Percentiles rank a stretch among this genome's conserved stretches.
These are phyloP conservation scores for Anthracocystis panici-leucophaei DNA, from an alignment of 1,284 basidiomycete species.

Conservation along the genomic window DNA sequence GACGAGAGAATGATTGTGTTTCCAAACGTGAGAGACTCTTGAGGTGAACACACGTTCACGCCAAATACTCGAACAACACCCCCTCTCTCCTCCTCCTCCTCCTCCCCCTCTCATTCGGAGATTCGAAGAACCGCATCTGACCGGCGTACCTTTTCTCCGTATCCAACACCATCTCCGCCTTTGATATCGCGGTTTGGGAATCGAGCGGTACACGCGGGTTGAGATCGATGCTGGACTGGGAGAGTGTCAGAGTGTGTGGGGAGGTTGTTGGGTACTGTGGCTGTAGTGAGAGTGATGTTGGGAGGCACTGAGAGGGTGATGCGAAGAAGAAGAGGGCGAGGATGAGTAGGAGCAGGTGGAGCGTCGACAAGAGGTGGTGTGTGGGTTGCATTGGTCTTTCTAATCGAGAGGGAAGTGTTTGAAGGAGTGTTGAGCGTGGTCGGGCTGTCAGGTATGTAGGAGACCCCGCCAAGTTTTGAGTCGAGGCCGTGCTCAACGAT, in stretches of 20 bases:
- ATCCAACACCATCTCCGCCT: background rate
- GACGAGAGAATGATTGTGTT: background rate
- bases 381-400: background rate
- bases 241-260: background rate
- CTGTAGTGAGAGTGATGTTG: background rate
- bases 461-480: too few relatives aligned
- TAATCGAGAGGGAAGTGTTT: too few relatives aligned
- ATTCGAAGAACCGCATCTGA: conserved; percentile 2
- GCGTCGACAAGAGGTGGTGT: background rate
- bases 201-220: background rate
- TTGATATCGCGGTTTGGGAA: background rate
- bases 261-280: background rate
- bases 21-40: too few relatives aligned
- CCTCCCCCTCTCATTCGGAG: background rate
- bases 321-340: background rate
- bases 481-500: too few relatives aligned
- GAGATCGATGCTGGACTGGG: background rate
- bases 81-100: background rate
- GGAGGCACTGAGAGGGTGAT: background rate
- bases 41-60: background rate
- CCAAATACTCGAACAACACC: background rate
- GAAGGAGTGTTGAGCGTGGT: too few relatives aligned
- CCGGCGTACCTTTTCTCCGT: background rate
- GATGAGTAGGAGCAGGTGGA: background rate
- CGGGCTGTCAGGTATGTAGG: too few relatives aligned